Conservation (phyloP, 257 asterid species). For the Jasminum sambac region DNA sequence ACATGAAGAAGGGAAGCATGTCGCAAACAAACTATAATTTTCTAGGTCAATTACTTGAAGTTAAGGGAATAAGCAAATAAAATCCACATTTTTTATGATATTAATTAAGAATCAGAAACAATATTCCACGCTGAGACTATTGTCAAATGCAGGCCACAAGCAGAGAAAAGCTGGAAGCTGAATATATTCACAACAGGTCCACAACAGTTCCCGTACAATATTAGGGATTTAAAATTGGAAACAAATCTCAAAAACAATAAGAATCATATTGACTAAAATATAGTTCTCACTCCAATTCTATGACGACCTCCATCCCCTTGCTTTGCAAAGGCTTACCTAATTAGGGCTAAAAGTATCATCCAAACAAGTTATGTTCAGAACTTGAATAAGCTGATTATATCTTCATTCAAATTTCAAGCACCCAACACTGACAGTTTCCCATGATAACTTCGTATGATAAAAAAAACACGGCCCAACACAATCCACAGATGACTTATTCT, state of each 20-base stretch:
- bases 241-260: not conserved
- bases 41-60: not conserved
- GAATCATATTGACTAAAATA: not conserved
- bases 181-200: not conserved
- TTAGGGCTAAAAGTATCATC: not conserved
- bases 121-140: not conserved
- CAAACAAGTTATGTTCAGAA: not conserved
- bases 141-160: not conserved
- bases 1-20: not conserved
- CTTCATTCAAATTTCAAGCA: not conserved
- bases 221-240: not conserved
- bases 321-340: not conserved
- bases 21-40: not conserved
- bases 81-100: not conserved
- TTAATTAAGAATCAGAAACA: not conserved
- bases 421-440: not conserved
- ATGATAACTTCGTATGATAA: not conserved
- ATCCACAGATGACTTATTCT: conserved; percentile 1
- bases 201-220: not conserved
- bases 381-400: not conserved
- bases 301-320: not conserved
- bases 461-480: not conserved
- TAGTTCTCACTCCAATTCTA: not conserved
- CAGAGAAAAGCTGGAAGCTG: not conserved
- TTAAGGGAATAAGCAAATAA: not conserved